Conservation (phyloP, 1,284 basidiomycete genomes). For the Rhizoctonia solani region DNA sequence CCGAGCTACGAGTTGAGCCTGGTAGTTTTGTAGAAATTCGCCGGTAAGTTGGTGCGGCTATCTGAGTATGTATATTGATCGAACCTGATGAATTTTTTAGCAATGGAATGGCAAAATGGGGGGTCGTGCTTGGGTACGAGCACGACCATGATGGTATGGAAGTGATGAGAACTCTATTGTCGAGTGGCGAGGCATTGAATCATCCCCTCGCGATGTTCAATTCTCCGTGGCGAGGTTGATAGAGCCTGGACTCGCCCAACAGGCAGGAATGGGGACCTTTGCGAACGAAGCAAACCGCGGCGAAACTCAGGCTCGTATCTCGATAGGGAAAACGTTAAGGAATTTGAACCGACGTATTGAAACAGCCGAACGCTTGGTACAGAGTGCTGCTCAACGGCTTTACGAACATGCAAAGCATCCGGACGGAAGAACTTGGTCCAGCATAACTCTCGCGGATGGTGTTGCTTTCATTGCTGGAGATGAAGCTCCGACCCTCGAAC, state of each 20-base stretch:
- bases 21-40: slow-evolving; percentile 66
- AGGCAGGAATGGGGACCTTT: slow-evolving; percentile 52
- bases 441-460: slow-evolving; percentile 56
- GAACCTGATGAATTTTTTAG: slow-evolving; percentile 45
- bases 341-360: slow-evolving; percentile 55
- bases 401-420: slow-evolving; percentile 55
- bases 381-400: slow-evolving; percentile 45
- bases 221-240: slow-evolving; percentile 55
- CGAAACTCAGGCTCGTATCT: slow-evolving; percentile 56
- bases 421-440: slow-evolving; percentile 56
- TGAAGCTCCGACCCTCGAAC: slow-evolving; percentile 44
- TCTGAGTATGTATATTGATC: neutral
- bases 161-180: slow-evolving; percentile 50
- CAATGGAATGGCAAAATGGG: slow-evolving; percentile 50
- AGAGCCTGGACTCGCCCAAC: slow-evolving; percentile 51
- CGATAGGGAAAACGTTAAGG: slow-evolving; percentile 59
- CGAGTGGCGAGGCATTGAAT: slow-evolving; percentile 57
- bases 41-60: slow-evolving; percentile 49
- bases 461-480: slow-evolving; percentile 50
- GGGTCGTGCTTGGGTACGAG: slow-evolving; percentile 54
- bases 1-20: slow-evolving; percentile 39
- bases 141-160: slow-evolving; percentile 46
- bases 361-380: slow-evolving; percentile 48
- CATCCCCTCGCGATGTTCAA: slow-evolving; percentile 50
- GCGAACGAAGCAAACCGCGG: slow-evolving; percentile 48